These are phyloP conservation scores for Yamadazyma sp. DNA, from an alignment of 805 yeast species.

Conservation along the genomic window DNA sequence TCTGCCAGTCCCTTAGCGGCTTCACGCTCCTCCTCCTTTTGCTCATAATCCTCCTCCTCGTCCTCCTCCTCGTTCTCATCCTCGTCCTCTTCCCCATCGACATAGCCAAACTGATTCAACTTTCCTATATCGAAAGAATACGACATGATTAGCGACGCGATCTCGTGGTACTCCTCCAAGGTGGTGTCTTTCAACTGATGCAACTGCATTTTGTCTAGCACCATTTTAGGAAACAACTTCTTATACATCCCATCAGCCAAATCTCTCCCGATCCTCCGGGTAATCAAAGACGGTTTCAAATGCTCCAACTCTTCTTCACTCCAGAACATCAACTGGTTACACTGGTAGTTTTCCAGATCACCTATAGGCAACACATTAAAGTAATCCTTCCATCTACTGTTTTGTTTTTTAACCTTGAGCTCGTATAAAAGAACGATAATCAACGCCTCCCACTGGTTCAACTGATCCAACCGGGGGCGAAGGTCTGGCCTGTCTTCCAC, in stretches of 20 bases:
- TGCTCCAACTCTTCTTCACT: conserved; percentile 51
- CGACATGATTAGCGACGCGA: conserved; percentile 82
- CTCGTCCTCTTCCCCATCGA: conserved; percentile 23
- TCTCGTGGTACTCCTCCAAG: conserved; percentile 60
- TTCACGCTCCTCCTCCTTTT: conserved; percentile 11
- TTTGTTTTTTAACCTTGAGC: conserved; percentile 37
- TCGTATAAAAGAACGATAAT: conserved; percentile 70
- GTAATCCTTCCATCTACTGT: conserved; percentile 68
- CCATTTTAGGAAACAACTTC: conserved; percentile 40
- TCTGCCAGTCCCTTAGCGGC: neutral
- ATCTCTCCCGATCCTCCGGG: conserved; percentile 68
- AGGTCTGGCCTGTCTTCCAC: conserved; percentile 29
- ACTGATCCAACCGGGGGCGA: conserved; percentile 35
- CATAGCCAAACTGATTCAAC: conserved; percentile 21
- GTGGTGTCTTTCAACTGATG: conserved; percentile 34
- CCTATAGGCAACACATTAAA: conserved; percentile 65
- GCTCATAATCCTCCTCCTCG: conserved; percentile 16
- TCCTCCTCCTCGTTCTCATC: conserved; percentile 25
- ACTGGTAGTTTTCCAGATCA: conserved; percentile 30
- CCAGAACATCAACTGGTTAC: conserved; percentile 84
- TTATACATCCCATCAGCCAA: conserved; percentile 62
- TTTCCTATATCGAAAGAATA: conserved; percentile 84
- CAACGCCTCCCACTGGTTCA: conserved; percentile 77
- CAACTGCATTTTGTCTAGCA: conserved; percentile 29
- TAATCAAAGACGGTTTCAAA: conserved; percentile 69